Conservation (phyloP, 129 eudicot species). For the Rutidosis leptorrhynchoides region DNA sequence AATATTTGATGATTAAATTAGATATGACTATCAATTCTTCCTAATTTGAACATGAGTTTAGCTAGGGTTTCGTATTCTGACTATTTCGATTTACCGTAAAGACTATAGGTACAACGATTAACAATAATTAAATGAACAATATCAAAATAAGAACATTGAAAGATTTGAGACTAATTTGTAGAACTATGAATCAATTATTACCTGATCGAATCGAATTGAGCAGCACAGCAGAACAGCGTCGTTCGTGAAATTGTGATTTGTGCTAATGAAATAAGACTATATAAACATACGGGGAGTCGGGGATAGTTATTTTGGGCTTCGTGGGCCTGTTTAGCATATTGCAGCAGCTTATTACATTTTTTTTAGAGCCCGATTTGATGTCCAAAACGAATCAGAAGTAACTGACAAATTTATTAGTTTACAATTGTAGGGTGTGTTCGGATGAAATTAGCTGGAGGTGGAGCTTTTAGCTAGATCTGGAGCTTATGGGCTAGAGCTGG, state of each 20-base stretch:
- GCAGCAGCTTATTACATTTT: too few species aligned
- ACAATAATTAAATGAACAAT: too few species aligned
- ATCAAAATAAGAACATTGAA: background rate
- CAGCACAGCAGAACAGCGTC: background rate
- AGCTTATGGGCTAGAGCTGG: too few species aligned
- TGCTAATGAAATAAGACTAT: background rate
- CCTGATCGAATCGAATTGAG: background rate
- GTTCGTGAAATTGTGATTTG: background rate
- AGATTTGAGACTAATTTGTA: background rate
- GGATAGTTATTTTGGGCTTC: background rate
- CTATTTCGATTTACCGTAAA: background rate
- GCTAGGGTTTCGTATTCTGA: background rate
- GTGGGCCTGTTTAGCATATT: background rate
- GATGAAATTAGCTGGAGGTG: too few species aligned
- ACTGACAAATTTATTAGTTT: too few species aligned
- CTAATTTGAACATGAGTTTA: background rate
- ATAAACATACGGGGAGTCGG: too few species aligned
- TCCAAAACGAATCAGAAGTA: too few species aligned
- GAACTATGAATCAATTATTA: background rate
- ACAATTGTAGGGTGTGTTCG: too few species aligned
- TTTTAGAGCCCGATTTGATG: too few species aligned
- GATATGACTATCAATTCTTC: background rate
- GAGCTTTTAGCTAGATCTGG: too few species aligned
- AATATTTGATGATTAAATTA: too few species aligned
- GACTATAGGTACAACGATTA: background rate